A percentile compares a stretch with the other conserved stretches of the same genome.
phyloP scores from a whole-genome alignment of 768 basidiomycete species.

The Leccinum disarticulatum region DNA sequence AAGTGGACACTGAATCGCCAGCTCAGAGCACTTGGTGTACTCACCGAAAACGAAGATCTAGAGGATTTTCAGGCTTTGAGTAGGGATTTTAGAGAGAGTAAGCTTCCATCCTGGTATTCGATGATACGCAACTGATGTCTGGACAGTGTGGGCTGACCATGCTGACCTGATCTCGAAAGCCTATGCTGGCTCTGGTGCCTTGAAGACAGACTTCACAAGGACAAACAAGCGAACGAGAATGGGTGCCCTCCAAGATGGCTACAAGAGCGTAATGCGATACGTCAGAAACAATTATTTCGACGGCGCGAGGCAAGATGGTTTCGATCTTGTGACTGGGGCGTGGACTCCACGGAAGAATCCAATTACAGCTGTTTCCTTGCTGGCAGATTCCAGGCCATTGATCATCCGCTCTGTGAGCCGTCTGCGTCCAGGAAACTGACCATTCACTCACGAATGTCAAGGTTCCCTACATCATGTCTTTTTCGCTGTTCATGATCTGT shows the following conservation, averaged over 20 bases:
- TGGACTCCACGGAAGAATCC: slow-evolving; percentile 86
- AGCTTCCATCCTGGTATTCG: slow-evolving; percentile 27
- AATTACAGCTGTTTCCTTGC: slow-evolving; percentile 63
- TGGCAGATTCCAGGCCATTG: slow-evolving; percentile 80
- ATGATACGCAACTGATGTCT: slow-evolving; percentile 7
- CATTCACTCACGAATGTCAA: slow-evolving; percentile 33
- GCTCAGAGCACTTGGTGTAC: slow-evolving; percentile 67
- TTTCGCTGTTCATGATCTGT: slow-evolving; percentile 85
- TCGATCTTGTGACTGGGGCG: slow-evolving; percentile 88
- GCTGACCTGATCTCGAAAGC: slow-evolving; percentile 87
- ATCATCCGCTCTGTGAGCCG: slow-evolving; percentile 74
- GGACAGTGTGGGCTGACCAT: slow-evolving; percentile 94
- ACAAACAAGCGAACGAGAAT: slow-evolving; percentile 85
- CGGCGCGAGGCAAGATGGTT: slow-evolving; percentile 90
- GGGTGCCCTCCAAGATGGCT: slow-evolving; percentile 81
- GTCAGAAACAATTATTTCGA: slow-evolving; percentile 97
- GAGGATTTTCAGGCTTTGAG: slow-evolving; percentile 82
- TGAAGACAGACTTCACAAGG: slow-evolving; percentile 96
- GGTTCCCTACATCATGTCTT: slow-evolving; percentile 82
- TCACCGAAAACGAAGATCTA: slow-evolving; percentile 67
- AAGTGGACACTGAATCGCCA: slow-evolving; percentile 84
- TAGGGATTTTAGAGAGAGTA: slow-evolving; percentile 85
- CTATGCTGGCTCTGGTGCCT: slow-evolving; percentile 92
- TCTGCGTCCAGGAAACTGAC: background rate
- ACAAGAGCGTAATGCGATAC: slow-evolving; percentile 83